Evolutionary conservation across 345 rosid genomes (phyloP), one percentile per base, ranked within the genome.

Genomic region (Gossypium herbaceum): DNA sequence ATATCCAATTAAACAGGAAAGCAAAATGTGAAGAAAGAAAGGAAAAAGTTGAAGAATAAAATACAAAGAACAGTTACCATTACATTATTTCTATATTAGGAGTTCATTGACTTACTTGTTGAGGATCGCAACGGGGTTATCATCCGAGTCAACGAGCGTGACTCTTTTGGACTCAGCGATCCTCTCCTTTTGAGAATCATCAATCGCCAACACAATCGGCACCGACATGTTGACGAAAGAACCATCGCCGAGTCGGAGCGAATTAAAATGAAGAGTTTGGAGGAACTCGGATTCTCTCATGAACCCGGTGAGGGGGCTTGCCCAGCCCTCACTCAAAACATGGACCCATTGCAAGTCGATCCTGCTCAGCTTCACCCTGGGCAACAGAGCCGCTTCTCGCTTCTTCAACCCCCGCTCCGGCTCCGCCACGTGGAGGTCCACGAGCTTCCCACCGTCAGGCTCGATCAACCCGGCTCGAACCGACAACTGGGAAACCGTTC

Each of bases 211-310:
- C 41, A 93, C 99, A 81, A 95, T 91, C 69, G 99, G 99, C 76
- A 91, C 91, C 22, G 99, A 95, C 99, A 95, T 95, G 80, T 95
- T 95, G 63, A 91, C 99, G 77, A 89, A 90, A 78, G 98, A 86
- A 57, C 99, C 99, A 82, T 93, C 90, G 29, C 85, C 89, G 59
- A 90, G 86, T 78, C 99, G 98, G 80, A 95, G 89, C 74, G 93
- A 85, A 87, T 93, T 93, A 79, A 95, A 95, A 93, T 93, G 98
- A 95, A 95, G 99, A 80, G 99, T 91, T 95, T 95, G 99, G 98
- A 95, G 99, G 99, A 95, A 95, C 99, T 95, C 94, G 92, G 98
- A 87, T 88, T 93, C 93, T 85, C 90, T 89, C 99, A 95, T 95
- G 96, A 93, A 95, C 12, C 99, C 99, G 2, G 81, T 76, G 75